Base-by-base conservation (phyloP, 805 yeast genomes). In the Kazachstania psychrophila region DNA sequence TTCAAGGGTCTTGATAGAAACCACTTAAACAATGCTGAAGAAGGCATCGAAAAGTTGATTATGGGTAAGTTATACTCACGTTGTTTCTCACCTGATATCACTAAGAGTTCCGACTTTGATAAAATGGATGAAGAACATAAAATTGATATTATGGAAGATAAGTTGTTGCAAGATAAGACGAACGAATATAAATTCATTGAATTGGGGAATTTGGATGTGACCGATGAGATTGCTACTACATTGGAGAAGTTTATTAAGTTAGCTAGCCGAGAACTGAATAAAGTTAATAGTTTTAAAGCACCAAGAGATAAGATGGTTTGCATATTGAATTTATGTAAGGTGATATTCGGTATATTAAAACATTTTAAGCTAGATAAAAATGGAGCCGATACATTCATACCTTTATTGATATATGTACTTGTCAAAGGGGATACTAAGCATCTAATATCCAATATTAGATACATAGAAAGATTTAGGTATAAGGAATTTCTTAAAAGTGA, bases 261-360 rank as follows among this genome's bases (percentile, higher is more conserved):
- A 39, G 92, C 96, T 0, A 70, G 78, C 1, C 66, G 65, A 10
- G 97, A 92, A 58, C 66, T 92, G 33, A 65, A 68, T 44, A 86
- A 86, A 48, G 77, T 92, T 51, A 81, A 82, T 57, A 69, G 74
- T 36, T 94, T 81, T 56, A 73, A 94, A 48, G 89, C 97, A 0
- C 98, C 98, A 12, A 68, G 98, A 36, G 98, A 94, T 54, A 92
- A 92, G 53, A 76, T 86, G 44, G 85, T 92, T 26, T 92, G 97
- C 56, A 69, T 92, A 3, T 67, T 92, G 43, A 94, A 92, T 60
- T 77, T 92, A 36, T 89, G 96, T 54, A 89, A 89, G 58, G 88
- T 92, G 15, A 79, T 94, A 5, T 88, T 87, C 65, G 94, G 95
- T 9, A 68, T 85, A 39, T 72, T 94, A 32, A 77, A 87, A 43